Evolutionary conservation across 805 yeast genomes (phyloP).

Genomic region (Ogataea methylovora): DNA sequence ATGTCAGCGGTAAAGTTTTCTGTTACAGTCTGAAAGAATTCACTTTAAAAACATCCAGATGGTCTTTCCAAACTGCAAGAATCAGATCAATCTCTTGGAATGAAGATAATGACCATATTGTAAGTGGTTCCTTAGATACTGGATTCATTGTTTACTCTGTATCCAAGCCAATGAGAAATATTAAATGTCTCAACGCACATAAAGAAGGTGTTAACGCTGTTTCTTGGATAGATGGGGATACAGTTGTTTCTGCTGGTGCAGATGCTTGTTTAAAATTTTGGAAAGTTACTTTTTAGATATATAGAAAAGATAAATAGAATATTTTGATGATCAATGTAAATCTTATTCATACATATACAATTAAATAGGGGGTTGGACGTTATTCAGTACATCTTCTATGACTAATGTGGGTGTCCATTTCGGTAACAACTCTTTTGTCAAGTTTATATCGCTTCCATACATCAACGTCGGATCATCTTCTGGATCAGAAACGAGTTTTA

Average conservation of each 20-base stretch:
- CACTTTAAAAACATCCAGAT: conserved; percentile 68
- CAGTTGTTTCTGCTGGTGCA: conserved; percentile 63
- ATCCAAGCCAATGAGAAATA: conserved; percentile 65
- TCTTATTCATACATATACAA: not conserved
- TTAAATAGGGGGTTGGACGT: conserved; percentile 43
- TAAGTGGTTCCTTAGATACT: conserved; percentile 80
- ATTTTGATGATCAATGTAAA: not conserved
- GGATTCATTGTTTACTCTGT: conserved; percentile 76
- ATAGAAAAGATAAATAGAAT: not conserved
- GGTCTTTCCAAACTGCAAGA: conserved; percentile 92
- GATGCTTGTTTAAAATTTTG: conserved; percentile 80
- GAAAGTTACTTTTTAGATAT: conserved; percentile 29
- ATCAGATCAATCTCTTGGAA: conserved; percentile 79
- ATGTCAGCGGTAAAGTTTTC: conserved; percentile 77
- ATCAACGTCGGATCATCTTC: conserved; percentile 43
- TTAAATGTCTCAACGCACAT: conserved; percentile 74
- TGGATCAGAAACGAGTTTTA: conserved; percentile 25
- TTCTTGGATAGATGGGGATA: conserved; percentile 49
- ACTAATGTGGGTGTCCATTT: conserved; percentile 41
- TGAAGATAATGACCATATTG: conserved; percentile 60
- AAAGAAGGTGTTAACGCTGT: conserved; percentile 79
- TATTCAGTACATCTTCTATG: conserved; percentile 42
- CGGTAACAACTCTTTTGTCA: conserved; percentile 32
- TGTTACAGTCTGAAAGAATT: conserved; percentile 52
- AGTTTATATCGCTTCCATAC: conserved; percentile 46